Base-by-base conservation (phyloP, 148 eudicot species). In the Agrostemma githago region DNA sequence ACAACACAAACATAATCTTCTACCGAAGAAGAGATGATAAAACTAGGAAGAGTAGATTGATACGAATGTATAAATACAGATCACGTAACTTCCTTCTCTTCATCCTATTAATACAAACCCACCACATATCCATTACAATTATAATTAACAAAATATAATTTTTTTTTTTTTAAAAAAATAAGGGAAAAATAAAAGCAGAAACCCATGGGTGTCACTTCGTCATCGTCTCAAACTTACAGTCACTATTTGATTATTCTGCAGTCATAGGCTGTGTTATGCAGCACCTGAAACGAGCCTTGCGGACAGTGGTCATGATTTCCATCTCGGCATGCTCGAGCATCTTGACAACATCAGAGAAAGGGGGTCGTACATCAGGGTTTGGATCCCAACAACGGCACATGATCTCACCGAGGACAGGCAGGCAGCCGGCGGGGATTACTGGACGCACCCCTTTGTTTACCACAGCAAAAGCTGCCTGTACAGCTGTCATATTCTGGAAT, bases 201-300 rank as follows among this genome's bases (percentile, higher is more conserved):
- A 48, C 12, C 73, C 76, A 67, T 20, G 70, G 19, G 66, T 72
- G 54, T 38, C 79, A 63, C 63, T 68, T 44, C 26, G 56, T 66
- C 37, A 60, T 37, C 71, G 14, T 43, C 12, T 9, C 54, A 48
- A 11, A 8, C 12, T 48, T 48, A 14, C 54, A 48, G 12, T 48
- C 54, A 58, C 73, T 64, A 70, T 21, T 19, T 67, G 34, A 71
- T 88, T 79, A 91, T 78, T 94, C 98, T 14, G 84, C 59, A 43
- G 98, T 94, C 97, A 91, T 94, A 1, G 98, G 98, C 77, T 88
- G 92, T 40, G 89, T 87, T 26, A 89, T 78, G 86, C 98, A 94
- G 91, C 98, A 94, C 86, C 98, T 89, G 88, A 94, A 94, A 72
- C 97, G 97, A 6, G 98, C 98, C 82, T 91, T 94, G 1, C 98